Base-by-base conservation (phyloP, 1,284 basidiomycete genomes). In the Kwoniella shivajii region DNA sequence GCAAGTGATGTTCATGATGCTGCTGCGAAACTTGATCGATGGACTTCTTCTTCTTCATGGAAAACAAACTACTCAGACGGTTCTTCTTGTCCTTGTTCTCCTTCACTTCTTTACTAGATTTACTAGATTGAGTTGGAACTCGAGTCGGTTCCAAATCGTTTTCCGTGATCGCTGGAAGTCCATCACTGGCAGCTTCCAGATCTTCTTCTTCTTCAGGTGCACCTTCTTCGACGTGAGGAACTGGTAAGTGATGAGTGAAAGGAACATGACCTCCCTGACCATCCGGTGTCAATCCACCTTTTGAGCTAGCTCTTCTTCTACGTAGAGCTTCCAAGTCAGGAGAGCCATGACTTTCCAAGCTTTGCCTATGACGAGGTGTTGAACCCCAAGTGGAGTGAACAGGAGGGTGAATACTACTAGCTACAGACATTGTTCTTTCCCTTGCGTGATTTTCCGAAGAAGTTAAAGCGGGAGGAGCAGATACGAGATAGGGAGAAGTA, bases 401-500 rank as follows among this genome's bases (percentile, higher is more conserved):
- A 22, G 55, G 26, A 10, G 56, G 43, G 24, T 50, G 41, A 26
- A 54, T 44, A 41, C 47, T 54, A 41, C 54, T 60, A 24, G 53
- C 44, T 14, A 50, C 44, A 16, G 55, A 54, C 20, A 39, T 37
- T 22, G 51, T 48, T 16, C 54, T 44, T 31, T 53, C 50, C 45
- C 59, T 42, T 22, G 45, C 54, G 49, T 59, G 45, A 33, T 42
- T 3, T 43, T 56, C 61, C 43, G 59, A 34, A 41, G 54, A 27
- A 4, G 65, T 73, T 7, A 73, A 55, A 24, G 72, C 57, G 4
- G 72, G 71, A 26, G 72, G 72, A 4, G 72, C 72, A 3, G 72
- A 69, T 4, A 69, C 71, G 27, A 73, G 66, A 56, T 58, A 74
- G 0, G 71, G 71, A 6, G 66, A 60, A 1, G 30, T 36, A 14